Evolutionary conservation across 2,329 filamentous ascomycete genomes (phyloP).

Genomic region (Ceratocystis huliohia): DNA sequence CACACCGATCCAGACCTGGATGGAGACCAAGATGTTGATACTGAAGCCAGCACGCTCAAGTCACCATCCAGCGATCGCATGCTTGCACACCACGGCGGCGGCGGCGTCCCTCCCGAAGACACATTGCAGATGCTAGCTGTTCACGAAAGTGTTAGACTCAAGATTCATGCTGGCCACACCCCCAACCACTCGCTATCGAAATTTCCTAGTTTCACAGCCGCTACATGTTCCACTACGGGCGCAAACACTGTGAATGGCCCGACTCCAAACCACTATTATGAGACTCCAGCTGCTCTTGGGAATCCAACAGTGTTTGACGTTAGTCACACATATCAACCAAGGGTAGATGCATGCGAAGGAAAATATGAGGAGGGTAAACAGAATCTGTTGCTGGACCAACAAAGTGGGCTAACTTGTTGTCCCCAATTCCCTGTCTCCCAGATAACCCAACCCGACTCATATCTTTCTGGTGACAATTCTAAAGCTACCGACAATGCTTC

Average conservation of each 20-base stretch:
- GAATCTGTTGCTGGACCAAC: neutral
- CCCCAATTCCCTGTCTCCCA: neutral
- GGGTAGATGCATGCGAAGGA: neutral
- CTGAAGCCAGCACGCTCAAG: slow-evolving; percentile 1
- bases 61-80: neutral
- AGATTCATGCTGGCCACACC: slow-evolving; percentile 51
- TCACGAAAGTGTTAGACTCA: slow-evolving; percentile 40
- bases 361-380: neutral
- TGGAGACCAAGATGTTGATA: neutral
- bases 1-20: neutral
- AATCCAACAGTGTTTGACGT: slow-evolving; percentile 6
- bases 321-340: neutral
- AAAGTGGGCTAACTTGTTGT: neutral
- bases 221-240: slow-evolving; percentile 15
- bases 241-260: slow-evolving; percentile 16
- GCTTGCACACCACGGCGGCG: slow-evolving; percentile 21
- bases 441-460: neutral
- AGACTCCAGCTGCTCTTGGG: slow-evolving; percentile 20
- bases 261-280: slow-evolving; percentile 17
- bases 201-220: slow-evolving; percentile 30
- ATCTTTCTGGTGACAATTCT: neutral
- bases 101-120: slow-evolving; percentile 26
- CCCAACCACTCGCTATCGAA: slow-evolving; percentile 47
- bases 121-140: slow-evolving; percentile 37
- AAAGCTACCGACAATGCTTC: neutral